Base-by-base conservation (phyloP, 2,329 filamentous ascomycete species). In the Cucurbitaria berberidis region DNA sequence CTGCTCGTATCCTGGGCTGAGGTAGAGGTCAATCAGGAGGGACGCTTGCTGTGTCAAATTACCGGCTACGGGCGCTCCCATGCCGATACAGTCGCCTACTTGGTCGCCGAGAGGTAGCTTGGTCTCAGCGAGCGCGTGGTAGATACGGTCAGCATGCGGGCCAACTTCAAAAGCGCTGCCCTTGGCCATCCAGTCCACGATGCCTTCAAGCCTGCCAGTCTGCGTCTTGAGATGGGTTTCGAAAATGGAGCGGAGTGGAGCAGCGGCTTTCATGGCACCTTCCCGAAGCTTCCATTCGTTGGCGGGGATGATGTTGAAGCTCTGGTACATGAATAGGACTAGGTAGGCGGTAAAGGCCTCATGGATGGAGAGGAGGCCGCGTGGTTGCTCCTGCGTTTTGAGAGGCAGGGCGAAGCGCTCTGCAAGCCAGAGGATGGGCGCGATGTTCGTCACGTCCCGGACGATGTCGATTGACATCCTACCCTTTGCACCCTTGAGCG, bases 371-470 rank as follows among this genome's bases (percentile, higher is more conserved):
- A 83, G 40, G 7, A 83, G 46, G 2, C 88, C 88, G 60, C 80
- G 83, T 2, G 85, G 83, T 45, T 85, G 83, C 10, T 84, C 78
- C 2, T 73, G 69, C 0, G 84, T 86, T 76, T 90, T 89, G 34
- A 91, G 77, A 0, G 89, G 87, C 3, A 91, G 76, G 43, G 85
- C 84, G 68, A 90, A 89, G 4, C 82, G 81, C 2, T 87, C 78
- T 0, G 83, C 85, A 35, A 89, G 77, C 63, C 84, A 90, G 62
- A 85, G 80, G 3, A 86, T 84, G 5, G 88, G 87, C 0, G 81
- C 82, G 22, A 89, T 74, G 66, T 91, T 91, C 22, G 84, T 87
- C 1, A 91, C 82, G 55, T 90, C 86, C 21, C 86, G 83, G 9
- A 90, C 78, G 3, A 82, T 79, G 48, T 83, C 78, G 60, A 83